Percentiles rank a stretch among this genome's conserved stretches.
phyloP scores from a whole-genome alignment of 1,139 yeast species.

The Ogataea hybrid region DNA sequence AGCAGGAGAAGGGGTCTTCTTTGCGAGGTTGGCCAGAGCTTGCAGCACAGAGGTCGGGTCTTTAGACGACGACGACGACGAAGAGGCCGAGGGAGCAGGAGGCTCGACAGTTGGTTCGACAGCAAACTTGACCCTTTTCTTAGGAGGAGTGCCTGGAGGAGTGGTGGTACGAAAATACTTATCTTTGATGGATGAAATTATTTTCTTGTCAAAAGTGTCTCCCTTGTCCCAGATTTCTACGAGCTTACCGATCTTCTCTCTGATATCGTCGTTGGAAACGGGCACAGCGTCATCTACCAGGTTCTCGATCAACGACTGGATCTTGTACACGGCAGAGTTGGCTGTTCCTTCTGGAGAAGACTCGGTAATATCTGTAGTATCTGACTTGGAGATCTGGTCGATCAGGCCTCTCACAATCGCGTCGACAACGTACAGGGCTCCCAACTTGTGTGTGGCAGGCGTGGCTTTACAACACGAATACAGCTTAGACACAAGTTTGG shows the following conservation, averaged over 20 bases:
- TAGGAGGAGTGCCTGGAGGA: conserved; percentile 53
- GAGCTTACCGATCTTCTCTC: conserved; percentile 75
- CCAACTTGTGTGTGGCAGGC: conserved; percentile 82
- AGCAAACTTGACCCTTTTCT: conserved; percentile 31
- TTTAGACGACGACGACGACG: conserved; percentile 29
- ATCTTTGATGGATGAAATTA: conserved; percentile 54
- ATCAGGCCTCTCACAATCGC: conserved; percentile 84
- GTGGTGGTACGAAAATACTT: conserved; percentile 60
- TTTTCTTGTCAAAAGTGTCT: conserved; percentile 63
- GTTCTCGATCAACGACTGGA: conserved; percentile 57
- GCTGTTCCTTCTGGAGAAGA: conserved; percentile 66
- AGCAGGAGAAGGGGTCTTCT: conserved; percentile 26
- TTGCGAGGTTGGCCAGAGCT: conserved; percentile 58
- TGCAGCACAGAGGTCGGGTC: conserved; percentile 61
- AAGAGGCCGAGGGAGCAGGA: conserved; percentile 10
- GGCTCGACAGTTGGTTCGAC: conserved; percentile 17
- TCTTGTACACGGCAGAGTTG: conserved; percentile 67
- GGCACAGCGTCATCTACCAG: conserved; percentile 60
- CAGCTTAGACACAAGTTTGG: conserved; percentile 56
- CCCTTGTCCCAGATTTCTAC: conserved; percentile 93
- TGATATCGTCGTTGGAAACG: conserved; percentile 49
- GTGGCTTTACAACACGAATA: conserved; percentile 70
- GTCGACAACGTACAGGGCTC: conserved; percentile 87
- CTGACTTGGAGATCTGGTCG: conserved; percentile 50
- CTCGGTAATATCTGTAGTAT: conserved; percentile 34